These are phyloP conservation scores for Neurospora crassa DNA, from an alignment of 2,329 filamentous ascomycete species.

Conservation along the genomic window DNA sequence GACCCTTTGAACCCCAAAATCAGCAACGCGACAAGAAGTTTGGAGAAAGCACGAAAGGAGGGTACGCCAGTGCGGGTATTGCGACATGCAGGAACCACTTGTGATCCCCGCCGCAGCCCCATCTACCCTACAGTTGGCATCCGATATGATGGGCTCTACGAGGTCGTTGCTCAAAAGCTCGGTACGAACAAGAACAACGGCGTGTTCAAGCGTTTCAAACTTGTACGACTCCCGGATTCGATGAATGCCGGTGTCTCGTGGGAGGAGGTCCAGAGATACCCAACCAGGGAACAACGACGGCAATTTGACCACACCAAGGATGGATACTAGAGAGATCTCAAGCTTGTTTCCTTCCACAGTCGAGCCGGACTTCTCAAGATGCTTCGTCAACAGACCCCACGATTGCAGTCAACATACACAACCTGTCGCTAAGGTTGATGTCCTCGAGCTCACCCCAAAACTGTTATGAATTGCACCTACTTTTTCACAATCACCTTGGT, in stretches of 20 bases:
- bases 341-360: background rate
- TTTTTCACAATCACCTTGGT: background rate
- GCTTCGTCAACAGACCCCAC: background rate
- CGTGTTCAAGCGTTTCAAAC: slow-evolving; percentile 15
- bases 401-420: background rate
- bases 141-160: slow-evolving; percentile 29
- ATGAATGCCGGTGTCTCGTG: slow-evolving; percentile 4
- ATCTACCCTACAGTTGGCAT: slow-evolving; percentile 16
- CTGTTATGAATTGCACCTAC: background rate
- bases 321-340: slow-evolving; percentile 8
- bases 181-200: slow-evolving; percentile 14
- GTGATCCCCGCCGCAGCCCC: slow-evolving; percentile 7
- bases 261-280: slow-evolving; percentile 7
- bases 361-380: background rate
- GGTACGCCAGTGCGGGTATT: slow-evolving; percentile 25
- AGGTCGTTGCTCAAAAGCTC: slow-evolving; percentile 7
- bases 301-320: slow-evolving; percentile 12
- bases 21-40: slow-evolving; percentile 11
- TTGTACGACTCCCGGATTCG: slow-evolving; percentile 15
- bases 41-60: no score
- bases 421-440: background rate
- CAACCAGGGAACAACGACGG: slow-evolving; percentile 7
- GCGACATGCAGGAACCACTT: slow-evolving; percentile 14
- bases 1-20: background rate
- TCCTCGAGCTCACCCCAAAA: background rate